A percentile compares a stretch with the other conserved stretches of the same genome.
Conservation (phyloP, 2,329 filamentous ascomycete species). For the Penicillium sp. region DNA sequence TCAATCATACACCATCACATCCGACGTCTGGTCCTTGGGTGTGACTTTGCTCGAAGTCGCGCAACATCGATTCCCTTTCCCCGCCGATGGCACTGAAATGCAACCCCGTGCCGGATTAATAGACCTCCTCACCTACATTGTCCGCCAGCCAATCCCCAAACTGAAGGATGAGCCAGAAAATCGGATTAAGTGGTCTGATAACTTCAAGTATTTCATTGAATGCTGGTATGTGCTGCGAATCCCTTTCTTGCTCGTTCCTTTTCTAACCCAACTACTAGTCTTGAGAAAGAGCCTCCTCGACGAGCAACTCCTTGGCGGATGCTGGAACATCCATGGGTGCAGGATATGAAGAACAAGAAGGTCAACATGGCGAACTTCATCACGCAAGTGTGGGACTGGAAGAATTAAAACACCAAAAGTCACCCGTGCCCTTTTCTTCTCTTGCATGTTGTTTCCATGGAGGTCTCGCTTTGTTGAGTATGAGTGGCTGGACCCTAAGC, state of each 20-base stretch:
- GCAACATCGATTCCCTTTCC: constrained; percentile 97
- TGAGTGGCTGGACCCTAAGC: constrained; percentile 27
- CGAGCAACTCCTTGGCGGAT: constrained; percentile 96
- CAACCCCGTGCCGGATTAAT: constrained; percentile 90
- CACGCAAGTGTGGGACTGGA: constrained; percentile 95
- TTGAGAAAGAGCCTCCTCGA: constrained; percentile 87
- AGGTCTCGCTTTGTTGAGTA: constrained; percentile 8
- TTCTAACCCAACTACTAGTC: constrained; percentile 52
- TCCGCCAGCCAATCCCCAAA: constrained; percentile 90
- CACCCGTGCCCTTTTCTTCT: background rate
- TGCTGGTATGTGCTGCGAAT: constrained; percentile 69
- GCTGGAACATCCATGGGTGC: constrained; percentile 98
- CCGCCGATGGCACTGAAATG: constrained; percentile 92
- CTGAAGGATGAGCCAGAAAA: constrained; percentile 91
- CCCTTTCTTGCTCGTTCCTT: background rate
- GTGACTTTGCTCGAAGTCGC: constrained; percentile 99
- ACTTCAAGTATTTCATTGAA: constrained; percentile 99
- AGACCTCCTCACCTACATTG: constrained; percentile 95
- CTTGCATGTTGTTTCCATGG: background rate
- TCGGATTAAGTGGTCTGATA: constrained; percentile 91
- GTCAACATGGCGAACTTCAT: constrained; percentile 98
- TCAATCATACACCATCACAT: constrained; percentile 97
- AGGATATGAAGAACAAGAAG: constrained; percentile 91
- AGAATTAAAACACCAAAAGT: constrained; percentile 53
- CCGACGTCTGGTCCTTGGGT: constrained; percentile 96